phyloP scores from a whole-genome alignment of 2,329 filamentous ascomycete species.

The Fusarium annulatum region DNA sequence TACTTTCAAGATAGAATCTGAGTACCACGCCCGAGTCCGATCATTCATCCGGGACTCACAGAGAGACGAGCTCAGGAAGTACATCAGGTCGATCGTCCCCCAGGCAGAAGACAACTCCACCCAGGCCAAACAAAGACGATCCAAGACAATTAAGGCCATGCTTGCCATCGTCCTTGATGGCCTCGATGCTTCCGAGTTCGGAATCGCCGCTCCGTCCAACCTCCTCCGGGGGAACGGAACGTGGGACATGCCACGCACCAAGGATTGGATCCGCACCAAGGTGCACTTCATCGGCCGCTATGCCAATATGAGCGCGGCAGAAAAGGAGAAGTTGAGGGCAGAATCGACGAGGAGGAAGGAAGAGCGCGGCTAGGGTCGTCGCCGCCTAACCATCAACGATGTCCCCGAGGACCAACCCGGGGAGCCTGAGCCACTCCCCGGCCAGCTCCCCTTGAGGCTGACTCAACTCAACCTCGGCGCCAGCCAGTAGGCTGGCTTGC shows the following conservation, averaged over 20 bases:
- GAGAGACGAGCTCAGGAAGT: constrained; percentile 52
- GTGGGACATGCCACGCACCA: constrained; percentile 53
- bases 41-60: constrained; percentile 57
- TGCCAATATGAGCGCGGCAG: neutral
- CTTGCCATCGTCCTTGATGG: constrained; percentile 62
- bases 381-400: neutral
- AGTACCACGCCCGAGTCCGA: constrained; percentile 54
- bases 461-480: neutral
- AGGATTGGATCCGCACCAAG: neutral
- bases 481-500: neutral
- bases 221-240: constrained; percentile 54
- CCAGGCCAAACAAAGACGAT: neutral
- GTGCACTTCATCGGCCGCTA: neutral
- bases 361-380: neutral
- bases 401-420: neutral
- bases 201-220: constrained; percentile 41
- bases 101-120: constrained; percentile 29
- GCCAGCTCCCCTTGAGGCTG: neutral
- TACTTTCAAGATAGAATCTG: constrained; percentile 56
- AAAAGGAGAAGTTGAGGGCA: neutral
- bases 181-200: constrained; percentile 51
- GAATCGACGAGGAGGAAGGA: neutral
- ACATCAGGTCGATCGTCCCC: constrained; percentile 54
- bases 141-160: constrained; percentile 52
- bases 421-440: neutral